Conservation (phyloP, 2,329 filamentous ascomycete species). For the Fusarium humuli region DNA sequence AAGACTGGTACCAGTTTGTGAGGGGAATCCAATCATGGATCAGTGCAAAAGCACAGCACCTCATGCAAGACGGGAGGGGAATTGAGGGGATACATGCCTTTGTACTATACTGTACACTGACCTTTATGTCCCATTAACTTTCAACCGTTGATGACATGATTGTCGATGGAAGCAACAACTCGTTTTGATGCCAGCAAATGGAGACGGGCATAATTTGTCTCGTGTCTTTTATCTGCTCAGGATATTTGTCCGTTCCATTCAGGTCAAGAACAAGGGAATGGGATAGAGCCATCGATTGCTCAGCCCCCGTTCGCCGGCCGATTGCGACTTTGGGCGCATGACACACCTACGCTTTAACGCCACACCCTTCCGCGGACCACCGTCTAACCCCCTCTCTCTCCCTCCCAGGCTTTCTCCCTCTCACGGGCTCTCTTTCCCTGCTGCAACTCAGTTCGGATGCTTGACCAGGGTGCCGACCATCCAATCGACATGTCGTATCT, state of each 20-base stretch:
- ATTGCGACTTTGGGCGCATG: constrained; percentile 40
- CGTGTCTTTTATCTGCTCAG: constrained; percentile 6
- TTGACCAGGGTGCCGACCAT: constrained; percentile 35
- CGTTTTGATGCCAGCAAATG: not conserved
- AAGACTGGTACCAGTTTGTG: constrained; percentile 26
- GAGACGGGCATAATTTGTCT: constrained; percentile 10
- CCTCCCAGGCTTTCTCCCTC: constrained; percentile 4
- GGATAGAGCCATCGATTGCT: constrained; percentile 27
- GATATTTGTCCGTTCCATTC: constrained; percentile 20
- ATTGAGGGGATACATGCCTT: constrained; percentile 31
- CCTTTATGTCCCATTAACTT: constrained; percentile 11
- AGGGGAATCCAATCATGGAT: constrained; percentile 34
- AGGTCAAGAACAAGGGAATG: constrained; percentile 22
- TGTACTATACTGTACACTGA: constrained; percentile 5
- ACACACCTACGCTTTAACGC: constrained; percentile 15
- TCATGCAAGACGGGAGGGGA: constrained; percentile 38
- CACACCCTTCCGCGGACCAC: constrained; percentile 27
- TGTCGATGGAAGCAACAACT: not conserved
- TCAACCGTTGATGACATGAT: not conserved
- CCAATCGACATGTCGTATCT: constrained; percentile 34
- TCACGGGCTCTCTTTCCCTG: constrained; percentile 29
- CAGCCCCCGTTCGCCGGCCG: constrained; percentile 42
- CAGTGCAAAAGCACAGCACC: constrained; percentile 32
- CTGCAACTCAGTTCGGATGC: constrained; percentile 44
- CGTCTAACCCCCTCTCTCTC: constrained; percentile 11